Percentiles rank a stretch among this genome's conserved stretches.
Conservation (phyloP, 2,329 filamentous ascomycete species). For the Erysiphe pulchra region DNA sequence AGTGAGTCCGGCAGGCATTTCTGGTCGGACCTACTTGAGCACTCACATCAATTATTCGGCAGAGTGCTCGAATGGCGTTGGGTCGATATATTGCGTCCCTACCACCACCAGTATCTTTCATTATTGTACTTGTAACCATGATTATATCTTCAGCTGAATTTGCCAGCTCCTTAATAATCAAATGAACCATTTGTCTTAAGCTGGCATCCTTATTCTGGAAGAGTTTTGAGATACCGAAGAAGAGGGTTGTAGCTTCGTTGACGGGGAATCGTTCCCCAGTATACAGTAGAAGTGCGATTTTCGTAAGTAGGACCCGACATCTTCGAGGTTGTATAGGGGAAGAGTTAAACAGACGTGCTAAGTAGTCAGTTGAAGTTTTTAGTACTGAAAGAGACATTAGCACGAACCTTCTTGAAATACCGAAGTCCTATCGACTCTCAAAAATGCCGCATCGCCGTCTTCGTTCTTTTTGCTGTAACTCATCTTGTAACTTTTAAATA, state of each 20-base stretch:
- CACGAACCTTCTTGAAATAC: conserved; percentile 88
- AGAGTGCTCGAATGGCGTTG: conserved; percentile 86
- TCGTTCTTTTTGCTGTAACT: conserved; percentile 99
- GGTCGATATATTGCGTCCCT: conserved; percentile 85
- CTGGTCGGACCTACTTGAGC: background rate
- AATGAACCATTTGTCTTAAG: conserved; percentile 93
- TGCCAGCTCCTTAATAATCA: conserved; percentile 93
- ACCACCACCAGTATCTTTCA: conserved; percentile 95
- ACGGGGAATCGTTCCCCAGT: conserved; percentile 92
- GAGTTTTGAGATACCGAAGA: conserved; percentile 96
- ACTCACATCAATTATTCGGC: conserved; percentile 83
- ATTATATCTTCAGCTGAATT: conserved; percentile 94
- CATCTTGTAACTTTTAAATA: conserved; percentile 24
- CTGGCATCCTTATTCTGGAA: conserved; percentile 99
- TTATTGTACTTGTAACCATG: conserved; percentile 98
- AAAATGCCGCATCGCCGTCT: conserved; percentile 76
- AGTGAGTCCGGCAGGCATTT: conserved; percentile 7
- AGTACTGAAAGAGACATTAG: conserved; percentile 8
- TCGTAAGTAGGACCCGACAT: conserved; percentile 93
- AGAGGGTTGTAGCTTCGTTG: conserved; percentile 90
- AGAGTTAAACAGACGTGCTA: conserved; percentile 92
- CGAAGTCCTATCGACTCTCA: conserved; percentile 92
- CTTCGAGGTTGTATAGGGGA: conserved; percentile 88
- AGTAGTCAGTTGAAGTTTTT: background rate
- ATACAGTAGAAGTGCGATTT: conserved; percentile 88